Percentiles rank a stretch among this genome's conserved stretches.
Conservation (phyloP, 345 rosid genomes). For the Chamaenerion angustifolium region DNA sequence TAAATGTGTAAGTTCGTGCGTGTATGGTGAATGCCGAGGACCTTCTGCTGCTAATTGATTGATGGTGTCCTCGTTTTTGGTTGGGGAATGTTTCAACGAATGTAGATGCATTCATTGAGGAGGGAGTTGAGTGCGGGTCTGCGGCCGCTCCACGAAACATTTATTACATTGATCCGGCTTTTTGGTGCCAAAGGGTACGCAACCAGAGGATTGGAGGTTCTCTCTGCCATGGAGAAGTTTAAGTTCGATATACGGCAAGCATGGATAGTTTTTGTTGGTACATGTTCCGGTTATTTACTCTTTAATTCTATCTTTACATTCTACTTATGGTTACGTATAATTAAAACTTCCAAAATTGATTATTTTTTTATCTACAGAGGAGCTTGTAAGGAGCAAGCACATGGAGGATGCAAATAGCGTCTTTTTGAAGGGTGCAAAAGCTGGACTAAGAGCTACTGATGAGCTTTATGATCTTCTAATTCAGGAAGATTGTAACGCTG, state of each 20-base stretch:
- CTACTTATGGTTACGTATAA: not conserved
- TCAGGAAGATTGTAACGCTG: conserved; percentile 78
- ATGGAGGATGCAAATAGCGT: conserved; percentile 81
- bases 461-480: conserved; percentile 75
- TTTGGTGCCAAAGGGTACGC: conserved; percentile 65
- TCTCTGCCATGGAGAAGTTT: conserved; percentile 76
- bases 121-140: conserved; percentile 75
- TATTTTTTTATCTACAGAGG: conserved; percentile 33
- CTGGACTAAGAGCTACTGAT: conserved; percentile 73
- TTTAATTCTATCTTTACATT: not conserved
- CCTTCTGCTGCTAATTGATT: no score
- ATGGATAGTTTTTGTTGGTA: conserved; percentile 91
- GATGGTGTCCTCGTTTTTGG: no score
- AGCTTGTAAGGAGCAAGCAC: conserved; percentile 53
- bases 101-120: conserved; percentile 78
- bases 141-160: conserved; percentile 76
- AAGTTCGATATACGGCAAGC: conserved; percentile 73
- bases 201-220: conserved; percentile 56
- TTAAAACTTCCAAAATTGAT: not conserved
- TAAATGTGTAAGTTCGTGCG: no score
- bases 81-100: conserved; percentile 2
- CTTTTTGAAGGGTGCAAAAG: conserved; percentile 74
- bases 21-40: no score
- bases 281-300: not conserved
- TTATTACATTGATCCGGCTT: conserved; percentile 50